Conservation (phyloP, 306 rosid genomes). For the apple (Malus domestica) region DNA sequence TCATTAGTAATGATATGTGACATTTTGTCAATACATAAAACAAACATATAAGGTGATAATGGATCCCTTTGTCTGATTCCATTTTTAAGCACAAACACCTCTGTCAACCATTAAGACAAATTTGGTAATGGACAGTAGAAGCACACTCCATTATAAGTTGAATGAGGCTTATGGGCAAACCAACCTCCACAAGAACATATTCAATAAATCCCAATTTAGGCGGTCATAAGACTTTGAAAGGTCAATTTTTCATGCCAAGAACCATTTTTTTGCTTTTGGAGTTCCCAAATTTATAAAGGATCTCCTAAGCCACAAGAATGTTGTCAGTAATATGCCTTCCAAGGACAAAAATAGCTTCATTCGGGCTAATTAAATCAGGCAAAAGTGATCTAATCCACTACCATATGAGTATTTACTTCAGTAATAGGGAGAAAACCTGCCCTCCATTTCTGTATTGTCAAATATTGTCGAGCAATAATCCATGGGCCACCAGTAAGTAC, state of each 20-base stretch:
- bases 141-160: background rate
- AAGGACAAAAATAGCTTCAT: background rate
- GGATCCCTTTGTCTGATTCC: background rate
- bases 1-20: background rate
- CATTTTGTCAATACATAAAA: background rate
- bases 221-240: background rate
- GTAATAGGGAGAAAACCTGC: too few relatives aligned
- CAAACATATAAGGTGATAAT: background rate
- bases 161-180: background rate
- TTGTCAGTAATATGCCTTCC: background rate
- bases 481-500: too few relatives aligned
- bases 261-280: background rate
- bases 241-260: background rate
- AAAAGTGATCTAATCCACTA: background rate
- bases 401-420: too few relatives aligned
- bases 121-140: background rate
- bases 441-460: too few relatives aligned
- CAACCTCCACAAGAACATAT: background rate
- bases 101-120: background rate
- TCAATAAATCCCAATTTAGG: background rate
- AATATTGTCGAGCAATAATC: too few relatives aligned
- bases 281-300: background rate
- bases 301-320: background rate
- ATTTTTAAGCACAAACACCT: background rate
- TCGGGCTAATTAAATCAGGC: background rate